phyloP scores from a whole-genome alignment of 2,329 filamentous ascomycete genomes.

The Colletotrichum camelliae region DNA sequence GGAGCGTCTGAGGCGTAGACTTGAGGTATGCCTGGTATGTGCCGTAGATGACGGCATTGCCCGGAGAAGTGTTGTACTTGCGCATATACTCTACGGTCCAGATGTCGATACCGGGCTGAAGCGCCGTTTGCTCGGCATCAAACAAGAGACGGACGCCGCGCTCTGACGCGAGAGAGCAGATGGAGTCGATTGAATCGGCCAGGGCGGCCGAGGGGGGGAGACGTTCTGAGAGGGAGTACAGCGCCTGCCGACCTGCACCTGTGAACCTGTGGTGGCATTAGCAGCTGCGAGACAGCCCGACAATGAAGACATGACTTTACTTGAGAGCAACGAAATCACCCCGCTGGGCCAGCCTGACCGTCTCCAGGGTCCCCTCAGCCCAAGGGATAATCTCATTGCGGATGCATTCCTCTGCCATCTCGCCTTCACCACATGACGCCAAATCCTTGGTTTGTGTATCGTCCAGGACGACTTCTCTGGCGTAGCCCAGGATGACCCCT shows the following conservation, averaged over 20 bases:
- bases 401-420: conserved; percentile 54
- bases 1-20: conserved; percentile 60
- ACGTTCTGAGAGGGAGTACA: conserved; percentile 68
- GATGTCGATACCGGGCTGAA: conserved; percentile 80
- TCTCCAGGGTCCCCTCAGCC: conserved; percentile 76
- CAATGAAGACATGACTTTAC: conserved; percentile 35
- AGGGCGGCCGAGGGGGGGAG: conserved; percentile 69
- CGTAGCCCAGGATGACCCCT: conserved; percentile 86
- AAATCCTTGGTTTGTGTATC: conserved; percentile 56
- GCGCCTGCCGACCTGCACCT: conserved; percentile 77
- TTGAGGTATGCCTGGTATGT: conserved; percentile 83
- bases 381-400: conserved; percentile 71
- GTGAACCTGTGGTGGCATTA: conserved; percentile 64
- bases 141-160: conserved; percentile 79
- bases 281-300: neutral
- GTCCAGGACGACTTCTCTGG: conserved; percentile 77
- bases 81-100: conserved; percentile 82
- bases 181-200: conserved; percentile 71
- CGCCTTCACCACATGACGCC: conserved; percentile 46
- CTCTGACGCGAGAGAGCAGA: conserved; percentile 74
- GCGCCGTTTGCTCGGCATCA: conserved; percentile 82
- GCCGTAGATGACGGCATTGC: conserved; percentile 75
- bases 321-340: conserved; percentile 73
- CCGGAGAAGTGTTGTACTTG: conserved; percentile 70
- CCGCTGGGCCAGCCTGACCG: conserved; percentile 70